A percentile compares a stretch with the other conserved stretches of the same genome.
Conservation (phyloP, 148 eudicot genomes). For the Euryodendron excelsum region DNA sequence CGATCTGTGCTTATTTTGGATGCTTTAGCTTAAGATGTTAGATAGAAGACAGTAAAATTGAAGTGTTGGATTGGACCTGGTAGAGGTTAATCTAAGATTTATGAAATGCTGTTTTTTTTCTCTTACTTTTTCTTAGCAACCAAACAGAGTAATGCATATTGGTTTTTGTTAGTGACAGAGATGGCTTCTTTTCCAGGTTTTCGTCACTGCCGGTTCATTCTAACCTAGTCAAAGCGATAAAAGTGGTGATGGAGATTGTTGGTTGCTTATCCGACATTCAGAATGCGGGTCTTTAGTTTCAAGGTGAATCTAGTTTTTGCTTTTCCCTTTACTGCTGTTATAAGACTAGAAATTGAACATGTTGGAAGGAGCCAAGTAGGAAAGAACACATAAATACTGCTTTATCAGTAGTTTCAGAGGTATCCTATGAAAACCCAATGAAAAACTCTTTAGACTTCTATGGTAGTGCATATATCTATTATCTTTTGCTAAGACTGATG, state of each 20-base stretch:
- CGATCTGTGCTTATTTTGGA: neutral
- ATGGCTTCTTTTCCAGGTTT: constrained; percentile 54
- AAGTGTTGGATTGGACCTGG: neutral
- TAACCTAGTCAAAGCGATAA: constrained; percentile 28
- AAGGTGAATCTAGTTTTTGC: neutral
- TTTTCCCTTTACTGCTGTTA: neutral
- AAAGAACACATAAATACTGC: neutral
- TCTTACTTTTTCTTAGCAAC: neutral
- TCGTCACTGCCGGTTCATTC: constrained; percentile 53
- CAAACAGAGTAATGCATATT: neutral
- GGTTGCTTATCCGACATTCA: neutral
- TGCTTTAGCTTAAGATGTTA: neutral
- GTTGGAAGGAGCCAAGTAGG: neutral
- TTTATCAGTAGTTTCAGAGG: constrained; percentile 1
- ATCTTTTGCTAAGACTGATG: neutral
- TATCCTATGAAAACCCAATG: too few relatives aligned
- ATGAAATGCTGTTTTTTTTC: neutral
- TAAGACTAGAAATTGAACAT: neutral
- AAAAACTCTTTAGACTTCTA: neutral
- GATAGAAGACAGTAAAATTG: neutral
- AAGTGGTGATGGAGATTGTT: constrained; percentile 5
- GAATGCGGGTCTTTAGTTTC: neutral
- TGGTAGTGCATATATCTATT: neutral
- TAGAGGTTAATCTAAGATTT: neutral
- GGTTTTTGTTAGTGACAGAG: neutral